Percentiles rank a stretch among this genome's conserved stretches.
Evolutionary conservation across 495 filamentous ascomycete species (phyloP).

Genomic region (Neurospora tetraspora): DNA sequence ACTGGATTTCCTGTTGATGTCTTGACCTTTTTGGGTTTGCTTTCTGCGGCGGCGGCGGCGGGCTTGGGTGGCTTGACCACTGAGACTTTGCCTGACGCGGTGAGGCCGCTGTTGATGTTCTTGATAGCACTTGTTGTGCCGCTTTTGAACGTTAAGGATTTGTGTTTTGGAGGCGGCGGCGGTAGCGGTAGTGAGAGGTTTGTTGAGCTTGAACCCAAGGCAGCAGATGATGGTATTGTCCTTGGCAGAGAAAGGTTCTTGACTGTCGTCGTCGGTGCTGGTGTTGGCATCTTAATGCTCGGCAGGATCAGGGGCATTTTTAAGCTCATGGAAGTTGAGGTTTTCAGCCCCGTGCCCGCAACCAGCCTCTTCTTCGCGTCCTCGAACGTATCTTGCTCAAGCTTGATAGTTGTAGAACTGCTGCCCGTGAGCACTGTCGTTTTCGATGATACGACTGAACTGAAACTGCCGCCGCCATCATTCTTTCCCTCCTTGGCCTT

Average conservation of each 20-base stretch:
- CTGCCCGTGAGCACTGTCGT: conserved; percentile 17
- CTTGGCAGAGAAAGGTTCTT: neutral
- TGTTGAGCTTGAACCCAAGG: neutral
- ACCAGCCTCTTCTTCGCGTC: conserved; percentile 38
- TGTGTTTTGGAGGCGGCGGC: neutral
- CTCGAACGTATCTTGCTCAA: conserved; percentile 23
- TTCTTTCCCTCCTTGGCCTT: conserved; percentile 21
- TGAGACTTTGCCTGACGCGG: conserved; percentile 7
- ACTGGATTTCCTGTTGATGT: neutral
- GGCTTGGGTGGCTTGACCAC: conserved; percentile 2
- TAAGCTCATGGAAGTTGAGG: conserved; percentile 37
- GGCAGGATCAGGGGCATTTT: conserved; percentile 16
- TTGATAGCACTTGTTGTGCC: conserved; percentile 19
- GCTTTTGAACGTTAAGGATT: neutral
- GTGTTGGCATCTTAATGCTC: neutral
- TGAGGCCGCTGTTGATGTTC: conserved; percentile 18
- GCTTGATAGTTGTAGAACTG: conserved; percentile 14
- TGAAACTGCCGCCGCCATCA: conserved; percentile 12
- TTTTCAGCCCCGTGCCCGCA: conserved; percentile 34
- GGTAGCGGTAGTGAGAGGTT: neutral
- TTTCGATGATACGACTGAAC: conserved; percentile 25
- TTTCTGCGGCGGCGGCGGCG: conserved; percentile 4
- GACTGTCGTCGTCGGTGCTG: neutral
- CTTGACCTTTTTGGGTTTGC: conserved; percentile 21
- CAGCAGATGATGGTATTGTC: neutral